Conservation (phyloP, 2,329 filamentous ascomycete genomes). For the Leptographium lundbergii region DNA sequence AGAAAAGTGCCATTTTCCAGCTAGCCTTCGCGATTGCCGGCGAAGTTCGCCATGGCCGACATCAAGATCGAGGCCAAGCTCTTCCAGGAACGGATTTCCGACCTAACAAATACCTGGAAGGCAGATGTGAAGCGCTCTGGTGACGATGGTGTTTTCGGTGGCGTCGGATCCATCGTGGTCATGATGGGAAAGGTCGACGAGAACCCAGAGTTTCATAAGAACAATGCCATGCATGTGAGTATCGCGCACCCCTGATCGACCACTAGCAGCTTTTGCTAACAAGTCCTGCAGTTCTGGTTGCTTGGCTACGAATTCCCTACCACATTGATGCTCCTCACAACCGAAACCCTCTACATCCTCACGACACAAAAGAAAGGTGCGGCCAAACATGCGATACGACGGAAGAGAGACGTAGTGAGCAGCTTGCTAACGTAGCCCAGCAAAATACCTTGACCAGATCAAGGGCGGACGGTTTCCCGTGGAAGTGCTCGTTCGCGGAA, state of each 20-base stretch:
- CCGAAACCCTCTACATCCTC: conserved; percentile 78
- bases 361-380: conserved; percentile 95
- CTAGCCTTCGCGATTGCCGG: conserved; percentile 1
- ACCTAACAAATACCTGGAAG: conserved; percentile 88
- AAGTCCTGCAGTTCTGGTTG: conserved; percentile 69
- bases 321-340: conserved; percentile 83
- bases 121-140: conserved; percentile 73
- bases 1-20: not conserved
- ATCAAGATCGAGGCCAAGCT: conserved; percentile 90
- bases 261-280: not conserved
- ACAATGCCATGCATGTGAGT: conserved; percentile 82
- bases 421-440: conserved; percentile 29
- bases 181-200: conserved; percentile 95
- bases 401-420: not conserved
- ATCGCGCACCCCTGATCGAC: not conserved
- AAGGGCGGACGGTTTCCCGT: conserved; percentile 88
- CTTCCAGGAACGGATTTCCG: conserved; percentile 87
- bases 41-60: conserved; percentile 47
- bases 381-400: not conserved
- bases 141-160: conserved; percentile 76
- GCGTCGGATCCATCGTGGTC: conserved; percentile 74
- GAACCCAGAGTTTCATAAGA: conserved; percentile 78
- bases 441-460: conserved; percentile 82
- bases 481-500: conserved; percentile 82
- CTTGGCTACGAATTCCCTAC: conserved; percentile 97